Percentiles rank a stretch among this genome's conserved stretches.
phyloP scores from a whole-genome alignment of 805 yeast species.

The Citeromyces matritensis region DNA sequence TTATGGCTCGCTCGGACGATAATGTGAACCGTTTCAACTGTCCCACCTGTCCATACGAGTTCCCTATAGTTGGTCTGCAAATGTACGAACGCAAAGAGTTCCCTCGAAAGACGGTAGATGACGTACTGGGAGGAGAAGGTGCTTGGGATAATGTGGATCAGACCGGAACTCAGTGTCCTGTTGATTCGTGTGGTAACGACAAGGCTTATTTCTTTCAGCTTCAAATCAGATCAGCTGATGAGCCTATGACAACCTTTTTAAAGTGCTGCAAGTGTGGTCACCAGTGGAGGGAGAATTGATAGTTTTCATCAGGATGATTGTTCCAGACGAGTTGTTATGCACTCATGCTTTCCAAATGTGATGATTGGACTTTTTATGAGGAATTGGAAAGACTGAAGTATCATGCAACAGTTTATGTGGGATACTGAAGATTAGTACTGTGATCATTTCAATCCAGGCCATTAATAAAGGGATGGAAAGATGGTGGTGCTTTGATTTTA shows the following conservation, averaged over 20 bases:
- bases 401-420: no score
- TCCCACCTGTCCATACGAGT: slow-evolving; percentile 91
- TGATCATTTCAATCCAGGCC: no score
- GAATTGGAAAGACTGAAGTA: no score
- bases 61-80: slow-evolving; percentile 71
- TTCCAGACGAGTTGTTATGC: background rate
- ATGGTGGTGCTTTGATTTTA: no score
- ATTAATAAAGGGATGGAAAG: no score
- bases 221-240: slow-evolving; percentile 96
- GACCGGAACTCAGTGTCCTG: slow-evolving; percentile 85
- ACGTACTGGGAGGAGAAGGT: slow-evolving; percentile 91
- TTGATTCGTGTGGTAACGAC: slow-evolving; percentile 69
- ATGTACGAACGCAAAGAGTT: slow-evolving; percentile 75
- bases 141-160: slow-evolving; percentile 99
- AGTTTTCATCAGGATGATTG: background rate
- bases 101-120: slow-evolving; percentile 85
- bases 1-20: slow-evolving; percentile 30
- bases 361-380: no score
- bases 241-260: slow-evolving; percentile 97
- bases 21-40: slow-evolving; percentile 62
- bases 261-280: slow-evolving; percentile 88
- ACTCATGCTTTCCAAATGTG: background rate
- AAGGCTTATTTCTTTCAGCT: slow-evolving; percentile 95
- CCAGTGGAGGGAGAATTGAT: slow-evolving; percentile 91
- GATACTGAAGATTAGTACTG: no score